Base-by-base conservation (phyloP, 2,329 filamentous ascomycete species). In the Botrytis tulipae region DNA sequence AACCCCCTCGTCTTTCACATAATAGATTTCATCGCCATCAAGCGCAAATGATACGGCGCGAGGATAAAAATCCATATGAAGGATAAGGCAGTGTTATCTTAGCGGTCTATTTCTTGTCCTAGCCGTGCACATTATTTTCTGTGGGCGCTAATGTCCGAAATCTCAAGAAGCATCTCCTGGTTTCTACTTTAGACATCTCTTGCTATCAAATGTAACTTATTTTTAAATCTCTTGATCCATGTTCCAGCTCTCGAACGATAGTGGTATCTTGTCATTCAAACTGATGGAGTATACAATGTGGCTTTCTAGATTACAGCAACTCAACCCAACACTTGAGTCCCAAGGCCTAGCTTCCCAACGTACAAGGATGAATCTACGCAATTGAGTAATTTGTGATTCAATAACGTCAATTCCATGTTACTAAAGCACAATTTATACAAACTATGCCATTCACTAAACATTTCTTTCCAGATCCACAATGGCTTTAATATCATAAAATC, bases 341-440 rank as follows among this genome's bases (percentile, higher is more conserved):
- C 25, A n/a, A 54, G 25, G 25, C 5, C 10, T n/a, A n/a, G 48
- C 10, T 51, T 51, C 9, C 22, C 12, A 54, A 54, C 10, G 1
- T 54, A 5, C 12, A n/a, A 54, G 25, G 25, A 0, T n/a, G 25
- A 54, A 16, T 54, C 12, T n/a, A 25, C 7, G 8, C 9, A n/a
- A 54, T 54, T 54, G 25, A 16, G 48, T n/a, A 54, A 54, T 54
- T n/a, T 54, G 48, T 54, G 5, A 16, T 54, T 54, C 48, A 51
- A 51, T 51, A 51, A 14, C 0, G 25, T 51, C 48, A 51, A 51
- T n/a, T 51, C 25, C 12, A 51, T 51, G 3, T 4, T n/a, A n/a
- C 2, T 0, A 51, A n/a, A 22, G 3, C 25, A 6, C 25, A 0
- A 14, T 0, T 14, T 14, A n/a, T 5, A 16, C 48, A 1, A 7